phyloP scores from a whole-genome alignment of 2,329 filamentous ascomycete genomes.

The Paraphoma chrysanthemicola region DNA sequence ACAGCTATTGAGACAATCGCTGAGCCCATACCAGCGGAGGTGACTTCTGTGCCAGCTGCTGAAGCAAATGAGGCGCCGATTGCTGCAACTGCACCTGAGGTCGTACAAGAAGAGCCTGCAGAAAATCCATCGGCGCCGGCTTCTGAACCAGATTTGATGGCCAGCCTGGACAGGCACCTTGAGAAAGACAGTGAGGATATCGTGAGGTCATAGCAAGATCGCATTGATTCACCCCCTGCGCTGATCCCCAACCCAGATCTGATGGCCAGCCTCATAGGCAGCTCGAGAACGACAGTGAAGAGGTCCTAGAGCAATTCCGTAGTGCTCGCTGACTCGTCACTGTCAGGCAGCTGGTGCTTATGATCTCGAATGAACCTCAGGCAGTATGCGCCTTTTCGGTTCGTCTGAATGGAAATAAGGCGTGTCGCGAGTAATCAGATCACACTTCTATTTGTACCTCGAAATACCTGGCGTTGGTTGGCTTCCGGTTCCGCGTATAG shows the following conservation, averaged over 20 bases:
- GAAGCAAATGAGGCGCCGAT: too few relatives aligned
- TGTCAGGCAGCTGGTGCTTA: too few relatives aligned
- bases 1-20: conserved; percentile 4
- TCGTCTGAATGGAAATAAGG: too few relatives aligned
- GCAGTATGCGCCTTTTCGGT: too few relatives aligned
- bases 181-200: conserved; percentile 39
- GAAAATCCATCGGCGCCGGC: conserved; percentile 22
- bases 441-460: not conserved
- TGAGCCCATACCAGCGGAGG: not conserved
- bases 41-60: too few relatives aligned
- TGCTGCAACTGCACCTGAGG: too few relatives aligned
- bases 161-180: conserved; percentile 56
- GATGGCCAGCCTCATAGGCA: conserved; percentile 57
- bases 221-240: conserved; percentile 14
- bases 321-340: too few relatives aligned
- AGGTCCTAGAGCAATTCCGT: not conserved
- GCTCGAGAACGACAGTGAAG: conserved; percentile 42
- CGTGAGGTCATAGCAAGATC: conserved; percentile 14
- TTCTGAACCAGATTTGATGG: conserved; percentile 54
- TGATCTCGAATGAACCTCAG: too few relatives aligned
- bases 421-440: too few relatives aligned
- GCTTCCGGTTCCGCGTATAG: not conserved
- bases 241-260: conserved; percentile 51
- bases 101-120: too few relatives aligned
- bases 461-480: not conserved